phyloP scores from a whole-genome alignment of 257 asterid species.

The Nicotiana benthamiana region DNA sequence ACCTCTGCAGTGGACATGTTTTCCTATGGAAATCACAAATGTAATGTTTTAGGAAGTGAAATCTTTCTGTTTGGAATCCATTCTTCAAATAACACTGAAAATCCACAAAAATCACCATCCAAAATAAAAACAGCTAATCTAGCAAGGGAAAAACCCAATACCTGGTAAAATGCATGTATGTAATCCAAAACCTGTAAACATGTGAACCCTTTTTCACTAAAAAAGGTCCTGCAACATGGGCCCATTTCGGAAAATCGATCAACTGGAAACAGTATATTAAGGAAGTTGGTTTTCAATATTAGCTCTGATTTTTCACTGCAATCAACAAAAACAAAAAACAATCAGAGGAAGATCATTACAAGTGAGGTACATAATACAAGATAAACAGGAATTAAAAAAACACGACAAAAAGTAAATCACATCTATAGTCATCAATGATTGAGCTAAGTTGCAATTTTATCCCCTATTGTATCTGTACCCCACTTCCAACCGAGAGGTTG shows the following conservation, averaged over 20 bases:
- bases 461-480: not conserved
- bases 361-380: not conserved
- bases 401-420: not conserved
- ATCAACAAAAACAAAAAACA: not conserved
- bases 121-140: not conserved
- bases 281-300: slow-evolving; percentile 59
- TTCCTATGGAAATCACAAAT: slow-evolving; percentile 28
- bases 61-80: not conserved
- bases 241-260: slow-evolving; percentile 94
- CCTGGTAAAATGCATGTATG: slow-evolving; percentile 82
- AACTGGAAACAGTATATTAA: slow-evolving; percentile 80
- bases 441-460: not conserved
- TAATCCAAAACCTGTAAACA: slow-evolving; percentile 77
- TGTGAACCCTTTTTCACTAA: slow-evolving; percentile 73
- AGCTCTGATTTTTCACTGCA: slow-evolving; percentile 86
- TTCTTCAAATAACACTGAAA: not conserved
- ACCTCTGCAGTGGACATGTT: slow-evolving; percentile 66
- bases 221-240: slow-evolving; percentile 73
- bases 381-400: not conserved
- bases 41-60: not conserved
- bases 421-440: not conserved
- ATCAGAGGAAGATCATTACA: not conserved
- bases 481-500: no score
- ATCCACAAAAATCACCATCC: not conserved
- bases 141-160: slow-evolving; percentile 14